Evolutionary conservation across 1,284 basidiomycete genomes (phyloP).

Genomic region (Abortiporus biennis): DNA sequence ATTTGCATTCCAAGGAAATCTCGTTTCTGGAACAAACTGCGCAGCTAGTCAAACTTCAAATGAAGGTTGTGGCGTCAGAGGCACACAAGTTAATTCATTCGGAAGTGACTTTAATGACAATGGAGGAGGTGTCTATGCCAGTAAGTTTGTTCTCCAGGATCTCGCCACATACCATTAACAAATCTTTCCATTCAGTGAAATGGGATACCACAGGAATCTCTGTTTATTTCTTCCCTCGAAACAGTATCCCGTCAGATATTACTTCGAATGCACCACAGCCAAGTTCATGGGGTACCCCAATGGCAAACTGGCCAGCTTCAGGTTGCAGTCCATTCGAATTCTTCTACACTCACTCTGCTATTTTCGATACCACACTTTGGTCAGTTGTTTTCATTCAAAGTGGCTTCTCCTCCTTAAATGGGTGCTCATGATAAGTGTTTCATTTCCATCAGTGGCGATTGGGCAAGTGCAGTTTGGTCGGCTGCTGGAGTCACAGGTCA

Average conservation of each 20-base stretch:
- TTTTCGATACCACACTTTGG: conserved; percentile 83
- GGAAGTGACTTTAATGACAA: conserved; percentile 64
- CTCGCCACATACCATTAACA: not conserved
- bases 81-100: conserved; percentile 46
- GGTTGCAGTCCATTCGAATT: conserved; percentile 68
- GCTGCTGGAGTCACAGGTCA: conserved; percentile 70
- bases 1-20: conserved; percentile 48
- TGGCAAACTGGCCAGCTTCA: conserved; percentile 68
- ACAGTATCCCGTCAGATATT: conserved; percentile 71
- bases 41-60: conserved; percentile 52
- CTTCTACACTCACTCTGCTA: conserved; percentile 71
- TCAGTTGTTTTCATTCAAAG: conserved; percentile 27
- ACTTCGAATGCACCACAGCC: conserved; percentile 61
- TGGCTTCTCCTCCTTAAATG: not conserved
- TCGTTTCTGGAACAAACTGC: conserved; percentile 67
- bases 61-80: conserved; percentile 60
- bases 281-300: conserved; percentile 65
- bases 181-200: conserved; percentile 42
- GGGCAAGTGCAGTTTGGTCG: conserved; percentile 80
- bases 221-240: conserved; percentile 78
- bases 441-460: conserved; percentile 63
- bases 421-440: not conserved
- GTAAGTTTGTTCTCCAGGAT: conserved; percentile 36
- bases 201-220: conserved; percentile 72
- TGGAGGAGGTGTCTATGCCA: conserved; percentile 79